Conservation (phyloP, 1,284 basidiomycete species). For the Microbotryomycetes sp. region DNA sequence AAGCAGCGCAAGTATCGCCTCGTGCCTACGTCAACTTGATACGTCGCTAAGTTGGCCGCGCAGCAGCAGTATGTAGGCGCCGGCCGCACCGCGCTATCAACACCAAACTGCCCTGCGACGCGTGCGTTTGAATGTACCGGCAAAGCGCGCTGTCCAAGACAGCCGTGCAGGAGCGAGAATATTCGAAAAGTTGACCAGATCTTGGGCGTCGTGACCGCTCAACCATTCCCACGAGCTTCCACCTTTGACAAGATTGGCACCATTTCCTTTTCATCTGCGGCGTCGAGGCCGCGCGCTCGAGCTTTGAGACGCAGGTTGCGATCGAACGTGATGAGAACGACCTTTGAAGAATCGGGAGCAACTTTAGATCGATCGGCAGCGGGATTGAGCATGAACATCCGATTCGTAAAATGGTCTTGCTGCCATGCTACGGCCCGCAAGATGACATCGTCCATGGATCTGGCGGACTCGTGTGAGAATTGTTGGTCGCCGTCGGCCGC, state of each 20-base stretch:
- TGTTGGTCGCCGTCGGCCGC: constrained; percentile 39
- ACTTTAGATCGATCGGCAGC: constrained; percentile 18
- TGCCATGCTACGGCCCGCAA: constrained; percentile 88
- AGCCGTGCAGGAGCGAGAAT: no score
- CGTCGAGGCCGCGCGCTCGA: constrained; percentile 67
- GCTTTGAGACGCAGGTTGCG: constrained; percentile 74
- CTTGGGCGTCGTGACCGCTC: neutral
- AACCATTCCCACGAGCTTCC: neutral
- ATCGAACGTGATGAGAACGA: constrained; percentile 82
- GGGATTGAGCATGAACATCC: constrained; percentile 58
- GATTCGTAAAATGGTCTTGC: constrained; percentile 81
- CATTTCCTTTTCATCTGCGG: constrained; percentile 50
- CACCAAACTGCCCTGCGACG: no score
- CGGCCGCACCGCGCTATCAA: no score
- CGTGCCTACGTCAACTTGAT: no score
- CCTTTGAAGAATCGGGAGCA: constrained; percentile 54
- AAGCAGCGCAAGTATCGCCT: no score
- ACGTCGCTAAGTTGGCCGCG: no score
- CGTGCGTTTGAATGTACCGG: no score
- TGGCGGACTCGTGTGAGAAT: constrained; percentile 50
- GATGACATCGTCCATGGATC: constrained; percentile 91
- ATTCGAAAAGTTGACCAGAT: neutral
- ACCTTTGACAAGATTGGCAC: neutral
- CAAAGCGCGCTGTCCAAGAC: no score
- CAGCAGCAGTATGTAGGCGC: no score